phyloP scores from a whole-genome alignment of 2,329 filamentous ascomycete species.

The Colletotrichum ledebouriae region DNA sequence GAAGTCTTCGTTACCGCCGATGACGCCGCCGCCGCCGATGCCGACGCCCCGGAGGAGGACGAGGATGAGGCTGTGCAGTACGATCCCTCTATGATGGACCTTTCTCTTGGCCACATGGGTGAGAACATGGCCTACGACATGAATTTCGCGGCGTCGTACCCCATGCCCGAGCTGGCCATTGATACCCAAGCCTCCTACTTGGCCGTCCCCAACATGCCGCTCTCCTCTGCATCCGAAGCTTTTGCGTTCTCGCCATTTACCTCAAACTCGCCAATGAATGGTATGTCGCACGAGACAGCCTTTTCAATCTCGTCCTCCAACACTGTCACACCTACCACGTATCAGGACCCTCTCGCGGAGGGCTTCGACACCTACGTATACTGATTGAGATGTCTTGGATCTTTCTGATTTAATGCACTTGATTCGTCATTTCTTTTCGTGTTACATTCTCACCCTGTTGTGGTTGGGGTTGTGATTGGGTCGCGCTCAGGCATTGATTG shows the following conservation, averaged over 20 bases:
- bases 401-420: slow-evolving; percentile 1
- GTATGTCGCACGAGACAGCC: slow-evolving; percentile 38
- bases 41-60: slow-evolving; percentile 47
- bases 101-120: slow-evolving; percentile 40
- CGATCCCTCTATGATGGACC: slow-evolving; percentile 31
- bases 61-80: slow-evolving; percentile 40
- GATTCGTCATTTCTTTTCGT: slow-evolving; percentile 13
- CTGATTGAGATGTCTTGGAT: slow-evolving; percentile 25
- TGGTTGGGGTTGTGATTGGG: slow-evolving; percentile 25
- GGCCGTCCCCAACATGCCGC: slow-evolving; percentile 37
- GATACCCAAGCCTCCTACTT: slow-evolving; percentile 34
- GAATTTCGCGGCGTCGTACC: slow-evolving; percentile 25
- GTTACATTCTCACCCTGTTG: slow-evolving; percentile 21
- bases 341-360: slow-evolving; percentile 27
- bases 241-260: slow-evolving; percentile 38
- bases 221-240: slow-evolving; percentile 34
- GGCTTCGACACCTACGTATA: slow-evolving; percentile 34
- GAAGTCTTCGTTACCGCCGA: slow-evolving; percentile 61
- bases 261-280: slow-evolving; percentile 39
- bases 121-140: slow-evolving; percentile 39
- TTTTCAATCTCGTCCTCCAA: slow-evolving; percentile 42
- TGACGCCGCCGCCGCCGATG: slow-evolving; percentile 49
- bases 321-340: slow-evolving; percentile 40
- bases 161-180: slow-evolving; percentile 37
- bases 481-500: slow-evolving; percentile 36